A percentile compares a stretch with the other conserved stretches of the same genome.
phyloP scores from a whole-genome alignment of 2,329 filamentous ascomycete genomes.

The Eurotiales sp. region DNA sequence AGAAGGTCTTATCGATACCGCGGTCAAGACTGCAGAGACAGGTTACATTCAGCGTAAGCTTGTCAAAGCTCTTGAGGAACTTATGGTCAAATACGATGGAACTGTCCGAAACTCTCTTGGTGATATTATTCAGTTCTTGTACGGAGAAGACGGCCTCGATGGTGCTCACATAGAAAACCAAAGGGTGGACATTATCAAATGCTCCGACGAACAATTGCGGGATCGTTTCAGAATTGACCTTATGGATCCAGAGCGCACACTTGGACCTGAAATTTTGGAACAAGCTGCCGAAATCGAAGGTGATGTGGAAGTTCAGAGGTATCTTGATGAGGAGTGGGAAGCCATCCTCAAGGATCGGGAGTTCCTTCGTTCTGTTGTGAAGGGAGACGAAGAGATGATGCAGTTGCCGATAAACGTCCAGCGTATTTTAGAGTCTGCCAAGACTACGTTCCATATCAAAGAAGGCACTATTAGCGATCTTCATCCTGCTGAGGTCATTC shows the following conservation, averaged over 20 bases:
- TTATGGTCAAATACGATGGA: conserved; percentile 95
- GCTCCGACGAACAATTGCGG: conserved; percentile 73
- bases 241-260: conserved; percentile 63
- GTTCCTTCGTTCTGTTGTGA: conserved; percentile 67
- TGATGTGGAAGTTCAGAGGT: conserved; percentile 79
- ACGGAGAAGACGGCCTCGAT: conserved; percentile 95
- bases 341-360: conserved; percentile 69
- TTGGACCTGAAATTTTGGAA: conserved; percentile 71
- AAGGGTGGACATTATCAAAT: conserved; percentile 77
- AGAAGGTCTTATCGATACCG: conserved; percentile 98
- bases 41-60: conserved; percentile 98
- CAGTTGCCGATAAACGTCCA: conserved; percentile 89
- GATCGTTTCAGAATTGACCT: conserved; percentile 81
- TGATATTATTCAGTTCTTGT: conserved; percentile 94
- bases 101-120: conserved; percentile 96
- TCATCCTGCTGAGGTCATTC: conserved; percentile 81
- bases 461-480: conserved; percentile 82
- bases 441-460: conserved; percentile 86
- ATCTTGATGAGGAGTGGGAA: conserved; percentile 87
- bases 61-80: conserved; percentile 95
- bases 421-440: conserved; percentile 86
- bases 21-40: conserved; percentile 98
- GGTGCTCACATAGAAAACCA: conserved; percentile 93
- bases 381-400: conserved; percentile 79
- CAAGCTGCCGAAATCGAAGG: conserved; percentile 82